Percentiles rank a stretch among this genome's conserved stretches.
Evolutionary conservation across 2,329 filamentous ascomycete species (phyloP).

Genomic region (Aspergillus ustus): DNA sequence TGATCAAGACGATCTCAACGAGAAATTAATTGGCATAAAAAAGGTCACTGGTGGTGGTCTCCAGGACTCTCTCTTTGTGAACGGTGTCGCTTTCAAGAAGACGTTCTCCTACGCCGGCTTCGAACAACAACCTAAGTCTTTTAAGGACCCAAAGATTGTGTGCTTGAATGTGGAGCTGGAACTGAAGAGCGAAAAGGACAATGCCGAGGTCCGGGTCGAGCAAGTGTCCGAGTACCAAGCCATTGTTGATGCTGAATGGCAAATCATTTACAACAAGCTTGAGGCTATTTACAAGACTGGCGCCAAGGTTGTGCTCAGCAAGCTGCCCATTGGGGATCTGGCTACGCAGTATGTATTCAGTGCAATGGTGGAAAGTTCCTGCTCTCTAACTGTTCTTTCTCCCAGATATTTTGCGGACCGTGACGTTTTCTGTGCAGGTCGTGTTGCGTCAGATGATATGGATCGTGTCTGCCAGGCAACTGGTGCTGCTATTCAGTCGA

Average conservation of each 20-base stretch:
- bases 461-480: slow-evolving; percentile 96
- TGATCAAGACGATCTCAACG: slow-evolving; percentile 95
- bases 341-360: slow-evolving; percentile 73
- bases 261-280: slow-evolving; percentile 99
- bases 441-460: slow-evolving; percentile 88
- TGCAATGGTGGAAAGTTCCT: neutral
- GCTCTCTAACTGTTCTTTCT: slow-evolving; percentile 5
- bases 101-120: slow-evolving; percentile 99
- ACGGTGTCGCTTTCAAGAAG: slow-evolving; percentile 99
- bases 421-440: slow-evolving; percentile 96
- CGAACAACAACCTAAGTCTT: slow-evolving; percentile 97
- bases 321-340: slow-evolving; percentile 94
- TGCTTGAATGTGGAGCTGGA: slow-evolving; percentile 98
- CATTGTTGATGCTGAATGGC: slow-evolving; percentile 98
- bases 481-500: slow-evolving; percentile 89
- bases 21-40: slow-evolving; percentile 97
- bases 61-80: slow-evolving; percentile 94
- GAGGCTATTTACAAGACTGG: slow-evolving; percentile 92
- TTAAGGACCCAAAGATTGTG: slow-evolving; percentile 92
- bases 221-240: slow-evolving; percentile 99
- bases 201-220: slow-evolving; percentile 96
- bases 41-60: slow-evolving; percentile 96
- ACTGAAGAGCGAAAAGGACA: slow-evolving; percentile 98
- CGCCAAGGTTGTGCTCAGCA: slow-evolving; percentile 95
- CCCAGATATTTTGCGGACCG: slow-evolving; percentile 85